Evolutionary conservation across 768 basidiomycete species (phyloP), one percentile per base, ranked within the genome.

Genomic region (Mycena vitilis): DNA sequence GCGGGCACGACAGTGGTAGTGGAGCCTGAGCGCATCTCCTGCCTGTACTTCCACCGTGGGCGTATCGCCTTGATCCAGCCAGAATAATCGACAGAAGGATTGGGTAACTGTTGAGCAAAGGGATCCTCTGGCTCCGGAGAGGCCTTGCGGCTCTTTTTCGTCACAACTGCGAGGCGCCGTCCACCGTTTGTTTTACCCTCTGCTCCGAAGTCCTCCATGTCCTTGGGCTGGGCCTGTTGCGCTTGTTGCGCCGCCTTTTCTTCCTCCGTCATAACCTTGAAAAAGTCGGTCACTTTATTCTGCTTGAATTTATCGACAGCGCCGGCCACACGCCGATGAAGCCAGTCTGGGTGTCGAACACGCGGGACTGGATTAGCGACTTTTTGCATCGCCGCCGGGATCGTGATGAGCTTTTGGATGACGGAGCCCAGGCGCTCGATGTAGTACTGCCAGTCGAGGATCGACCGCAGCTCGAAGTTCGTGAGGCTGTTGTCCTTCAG

Each of bases 361-460:
- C 98, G 91, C 12, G 97, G 94, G 6, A 99, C 98, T 6, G 98
- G 98, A 76, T 99, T 99, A 5, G 94, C 79, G 56, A 99, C 93
- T 73, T 97, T 97, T 77, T 99, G 98, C 88, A 99, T 93, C 0
- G 98, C 98, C 9, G 98, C 98, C 10, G 98, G 98, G 73, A 99
- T 99, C 2, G 98, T 99, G 80, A 99, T 99, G 63, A 99, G 83
- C 74, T 99, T 99, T 80, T 99, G 98, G 65, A 99, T 96, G 73
- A 99, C 98, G 2, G 96, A 98, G 7, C 98, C 98, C 25, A 99
- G 80, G 20, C 98, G 92, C 75, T 99, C 98, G 74, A 98, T 96
- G 81, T 99, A 99, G 79, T 99, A 99, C 38, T 90, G 88, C 98
- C 98, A 99, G 77, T 99, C 98, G 68, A 99, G 85, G 72, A 99